Base-by-base conservation (phyloP, 169 alveolate genomes). In the Cryptosporidium viatorum region DNA sequence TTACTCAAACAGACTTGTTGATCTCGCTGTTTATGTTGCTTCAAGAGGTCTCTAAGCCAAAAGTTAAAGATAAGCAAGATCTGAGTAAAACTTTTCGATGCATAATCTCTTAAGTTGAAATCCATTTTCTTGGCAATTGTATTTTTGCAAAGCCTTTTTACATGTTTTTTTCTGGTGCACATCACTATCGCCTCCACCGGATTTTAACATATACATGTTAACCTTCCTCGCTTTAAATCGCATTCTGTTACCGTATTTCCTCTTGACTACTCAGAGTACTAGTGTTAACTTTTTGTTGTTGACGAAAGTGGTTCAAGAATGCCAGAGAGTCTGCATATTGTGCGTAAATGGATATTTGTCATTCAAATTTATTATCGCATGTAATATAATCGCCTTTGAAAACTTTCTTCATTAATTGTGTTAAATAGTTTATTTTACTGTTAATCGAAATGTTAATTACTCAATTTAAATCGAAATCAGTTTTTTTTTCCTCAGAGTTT, bases 1-100 rank as follows among this genome's bases (percentile, higher is more conserved):
- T 62, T 97, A 97, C 95, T 97, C 99, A 85, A 97, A 98, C 94
- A 96, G 99, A 86, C 93, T 98, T 71, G 95, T 97, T 33, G 99
- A 98, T 92, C 94, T 98, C 51, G 97, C 97, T 26, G 94, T 74
- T 55, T 93, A 91, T 84, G 85, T 93, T 71, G 58, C 74, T 85
- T 85, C 94, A 43, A 92, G 89, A 80, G 70, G 73, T 8, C 71
- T 58, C 31, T 74, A 48, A 48, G 2, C 12, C 21, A 14, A 7
- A 12, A 14, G 8, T 14, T 16, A 48, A 48, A 14, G 55, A 48
- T 48, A 48, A 48, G 55, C 21, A 48, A 48, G 55, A 48, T 0
- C 8, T 12, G 55, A 48, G 55, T 48, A 48, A 3, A 14, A 48
- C 55, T 3, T 48, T 48, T 48, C 21, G 5, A 5, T 48, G 3